Evolutionary conservation across 139 green algal species (phyloP).

Genomic region (Picocystis salinarum): DNA sequence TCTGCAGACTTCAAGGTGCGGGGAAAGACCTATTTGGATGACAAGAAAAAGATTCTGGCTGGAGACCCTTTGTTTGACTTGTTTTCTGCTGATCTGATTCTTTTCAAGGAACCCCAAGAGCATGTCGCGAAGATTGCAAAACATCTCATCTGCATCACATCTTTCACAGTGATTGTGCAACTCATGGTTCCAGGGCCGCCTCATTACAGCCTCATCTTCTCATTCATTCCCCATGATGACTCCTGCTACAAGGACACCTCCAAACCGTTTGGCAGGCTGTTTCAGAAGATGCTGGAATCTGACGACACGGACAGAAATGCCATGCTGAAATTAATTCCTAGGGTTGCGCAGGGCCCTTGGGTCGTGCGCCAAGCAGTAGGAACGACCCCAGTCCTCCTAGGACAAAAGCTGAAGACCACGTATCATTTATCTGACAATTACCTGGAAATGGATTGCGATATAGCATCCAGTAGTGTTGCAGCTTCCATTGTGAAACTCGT

Average conservation of each 20-base stretch:
- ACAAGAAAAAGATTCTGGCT: conserved; percentile 34
- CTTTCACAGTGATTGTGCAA: conserved; percentile 42
- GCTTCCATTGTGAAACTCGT: too few species aligned
- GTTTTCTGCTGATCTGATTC: conserved; percentile 25
- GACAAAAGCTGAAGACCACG: too few species aligned
- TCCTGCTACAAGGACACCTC: background rate
- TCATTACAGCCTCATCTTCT: background rate
- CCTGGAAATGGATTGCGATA: too few species aligned
- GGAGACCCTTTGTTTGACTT: conserved; percentile 35
- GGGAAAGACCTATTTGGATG: conserved; percentile 9
- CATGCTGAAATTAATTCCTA: conserved; percentile 44
- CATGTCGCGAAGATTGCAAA: conserved; percentile 23
- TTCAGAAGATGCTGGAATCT: background rate
- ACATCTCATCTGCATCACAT: conserved; percentile 15
- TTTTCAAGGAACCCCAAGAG: conserved; percentile 24
- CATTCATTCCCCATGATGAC: background rate
- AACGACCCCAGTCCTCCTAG: conserved; percentile 39
- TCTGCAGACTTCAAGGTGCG: conserved; percentile 15
- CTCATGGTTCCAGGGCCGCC: conserved; percentile 34
- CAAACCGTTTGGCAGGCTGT: background rate
- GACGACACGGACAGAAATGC: conserved; percentile 19
- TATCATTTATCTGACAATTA: too few species aligned
- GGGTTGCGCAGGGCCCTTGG: conserved; percentile 32
- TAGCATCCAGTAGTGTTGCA: too few species aligned
- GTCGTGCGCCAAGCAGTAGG: conserved; percentile 47